Percentiles rank a stretch among this genome's conserved stretches.
Evolutionary conservation across 345 rosid genomes (phyloP).

Genomic region (Salix brachista): DNA sequence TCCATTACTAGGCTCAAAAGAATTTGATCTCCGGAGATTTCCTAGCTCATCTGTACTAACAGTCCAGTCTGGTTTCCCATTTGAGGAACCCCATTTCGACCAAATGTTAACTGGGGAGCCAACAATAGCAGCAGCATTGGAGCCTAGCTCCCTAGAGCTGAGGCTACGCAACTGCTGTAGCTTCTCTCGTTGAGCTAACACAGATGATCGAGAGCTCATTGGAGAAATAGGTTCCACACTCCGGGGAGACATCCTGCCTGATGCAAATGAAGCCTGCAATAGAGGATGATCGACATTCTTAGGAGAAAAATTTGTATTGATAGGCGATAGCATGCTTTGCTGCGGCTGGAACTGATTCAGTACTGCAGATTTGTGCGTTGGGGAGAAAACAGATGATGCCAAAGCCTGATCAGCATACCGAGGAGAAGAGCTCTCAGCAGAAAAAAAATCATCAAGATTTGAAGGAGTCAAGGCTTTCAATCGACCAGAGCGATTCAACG

Average conservation of each 20-base stretch:
- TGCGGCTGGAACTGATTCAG: conserved; percentile 45
- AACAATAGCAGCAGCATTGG: conserved; percentile 26
- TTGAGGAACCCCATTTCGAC: conserved; percentile 84
- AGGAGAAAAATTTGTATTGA: conserved; percentile 42
- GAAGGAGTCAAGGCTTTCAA: conserved; percentile 72
- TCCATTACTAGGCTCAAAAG: conserved; percentile 30
- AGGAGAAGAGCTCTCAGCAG: conserved; percentile 42
- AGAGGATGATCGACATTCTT: conserved; percentile 62
- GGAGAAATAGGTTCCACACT: conserved; percentile 69
- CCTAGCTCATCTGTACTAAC: conserved; percentile 34
- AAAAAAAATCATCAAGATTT: conserved; percentile 49
- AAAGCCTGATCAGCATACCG: conserved; percentile 38
- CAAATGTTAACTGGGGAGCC: conserved; percentile 42
- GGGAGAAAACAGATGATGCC: conserved; percentile 36
- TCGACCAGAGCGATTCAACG: conserved; percentile 20
- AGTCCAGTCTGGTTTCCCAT: conserved; percentile 56
- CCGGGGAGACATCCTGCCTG: conserved; percentile 91
- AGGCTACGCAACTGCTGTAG: conserved; percentile 39
- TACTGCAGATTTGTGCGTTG: conserved; percentile 40
- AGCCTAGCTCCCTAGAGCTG: conserved; percentile 48
- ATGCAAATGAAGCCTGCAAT: conserved; percentile 41
- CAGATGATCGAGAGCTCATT: conserved; percentile 34
- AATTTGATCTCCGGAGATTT: conserved; percentile 29
- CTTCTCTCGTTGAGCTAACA: conserved; percentile 63
- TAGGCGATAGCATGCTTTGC: conserved; percentile 70